Evolutionary conservation across 164 flowering plant species (phyloP), one percentile per base, ranked within the genome.

Genomic region (Cinnamomum chago): DNA sequence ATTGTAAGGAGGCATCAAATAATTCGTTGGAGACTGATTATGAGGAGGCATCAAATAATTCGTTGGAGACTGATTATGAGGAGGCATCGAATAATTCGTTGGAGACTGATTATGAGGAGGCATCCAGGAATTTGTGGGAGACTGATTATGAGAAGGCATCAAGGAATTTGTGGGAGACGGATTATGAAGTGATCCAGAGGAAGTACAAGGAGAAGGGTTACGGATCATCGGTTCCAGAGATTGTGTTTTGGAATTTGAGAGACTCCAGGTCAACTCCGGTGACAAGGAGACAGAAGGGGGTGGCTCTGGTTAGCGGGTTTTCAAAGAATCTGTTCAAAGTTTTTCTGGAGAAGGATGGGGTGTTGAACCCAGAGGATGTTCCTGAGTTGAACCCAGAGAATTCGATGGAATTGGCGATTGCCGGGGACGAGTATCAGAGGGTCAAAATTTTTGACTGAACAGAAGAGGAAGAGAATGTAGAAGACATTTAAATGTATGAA

Each of bases 231-330:
- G 81, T 83, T 40, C 92, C 90, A 9, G 87, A 87, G 75, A 84
- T 86, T 25, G 88, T 87, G 67, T 87, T 85, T 65, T 87, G 88
- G 88, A 87, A 87, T 72, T 81, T 87, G 1, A 71, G 87, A 62
- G 52, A 82, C 68, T 84, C 90, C 2, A 40, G 70, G 1, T 73
- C 90, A 0, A 89, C 85, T 3, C 92, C 88, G 1, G 89, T 84
- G 74, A 3, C 47, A 6, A 78, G 73, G 4, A 47, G 17, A 15
- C 78, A 84, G 79, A 72, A 67, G 1, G 88, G 89, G 9, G 90
- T 89, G 62, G 87, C 90, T 2, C 70, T 89, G 68, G 86, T 87
- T 5, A 89, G 89, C 23, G 90, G 90, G 67, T 89, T 80, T 51
- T 87, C 90, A 2, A 86, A 86, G 87, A 87, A 89, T 62, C 17